These are phyloP conservation scores for Penicillium brevicompactum DNA, from an alignment of 2,329 filamentous ascomycete genomes.

Conservation along the genomic window DNA sequence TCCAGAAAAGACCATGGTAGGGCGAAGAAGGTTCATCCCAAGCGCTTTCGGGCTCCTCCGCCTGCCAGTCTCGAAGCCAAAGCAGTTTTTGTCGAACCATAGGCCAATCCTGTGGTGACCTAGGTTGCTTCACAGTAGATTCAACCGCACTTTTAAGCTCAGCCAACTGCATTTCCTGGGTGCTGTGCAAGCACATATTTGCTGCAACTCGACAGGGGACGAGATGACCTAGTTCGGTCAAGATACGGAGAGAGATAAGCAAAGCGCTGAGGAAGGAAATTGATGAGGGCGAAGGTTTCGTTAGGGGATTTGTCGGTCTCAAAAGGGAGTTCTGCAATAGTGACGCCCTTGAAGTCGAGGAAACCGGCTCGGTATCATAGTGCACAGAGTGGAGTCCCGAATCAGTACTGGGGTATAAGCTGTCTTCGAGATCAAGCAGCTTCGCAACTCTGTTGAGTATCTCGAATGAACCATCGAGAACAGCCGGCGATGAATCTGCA, in stretches of 20 bases:
- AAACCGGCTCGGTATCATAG: slow-evolving; percentile 34
- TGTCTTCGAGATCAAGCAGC: slow-evolving; percentile 54
- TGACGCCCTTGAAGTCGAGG: slow-evolving; percentile 41
- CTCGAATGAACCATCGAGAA: slow-evolving; percentile 51
- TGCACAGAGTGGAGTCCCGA: slow-evolving; percentile 31
- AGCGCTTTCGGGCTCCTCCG: slow-evolving; percentile 22
- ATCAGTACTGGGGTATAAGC: slow-evolving; percentile 34
- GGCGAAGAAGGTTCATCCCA: slow-evolving; percentile 31
- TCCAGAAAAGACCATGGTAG: slow-evolving; percentile 52
- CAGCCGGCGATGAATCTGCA: slow-evolving; percentile 46
- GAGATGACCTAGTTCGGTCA: slow-evolving; percentile 42
- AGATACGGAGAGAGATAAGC: slow-evolving; percentile 42
- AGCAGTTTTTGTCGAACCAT: slow-evolving; percentile 54
- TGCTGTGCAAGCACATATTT: slow-evolving; percentile 57
- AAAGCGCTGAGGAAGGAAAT: slow-evolving; percentile 45
- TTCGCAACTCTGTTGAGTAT: slow-evolving; percentile 54
- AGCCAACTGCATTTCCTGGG: slow-evolving; percentile 54
- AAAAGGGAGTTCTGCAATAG: slow-evolving; percentile 47
- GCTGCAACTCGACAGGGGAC: slow-evolving; percentile 41
- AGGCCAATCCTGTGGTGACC: slow-evolving; percentile 52
- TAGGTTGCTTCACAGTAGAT: slow-evolving; percentile 46
- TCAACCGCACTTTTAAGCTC: slow-evolving; percentile 58
- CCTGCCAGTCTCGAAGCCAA: slow-evolving; percentile 64
- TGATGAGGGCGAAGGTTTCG: slow-evolving; percentile 40
- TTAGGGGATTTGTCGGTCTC: slow-evolving; percentile 43